Conservation (phyloP, 371 early-diverging fungal species). For the Capniomyces stellatus region DNA sequence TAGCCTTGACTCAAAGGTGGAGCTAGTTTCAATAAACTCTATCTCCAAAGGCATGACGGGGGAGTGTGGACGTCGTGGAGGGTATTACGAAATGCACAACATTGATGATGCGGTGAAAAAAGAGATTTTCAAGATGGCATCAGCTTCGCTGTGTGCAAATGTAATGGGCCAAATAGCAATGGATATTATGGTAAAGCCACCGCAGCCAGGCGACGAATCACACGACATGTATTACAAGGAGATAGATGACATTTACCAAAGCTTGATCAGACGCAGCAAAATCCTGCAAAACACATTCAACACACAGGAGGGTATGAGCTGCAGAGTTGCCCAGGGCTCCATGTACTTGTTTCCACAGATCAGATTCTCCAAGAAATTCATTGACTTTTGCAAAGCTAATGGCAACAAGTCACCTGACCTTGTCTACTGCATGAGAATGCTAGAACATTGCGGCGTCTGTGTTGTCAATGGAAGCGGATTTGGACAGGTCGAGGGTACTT, state of each 20-base stretch:
- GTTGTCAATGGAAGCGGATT: slow-evolving; percentile 83
- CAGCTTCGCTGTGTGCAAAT: slow-evolving; percentile 79
- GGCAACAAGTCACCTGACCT: slow-evolving; percentile 56
- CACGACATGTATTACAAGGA: slow-evolving; percentile 57
- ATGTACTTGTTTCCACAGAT: slow-evolving; percentile 91
- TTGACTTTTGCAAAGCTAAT: slow-evolving; percentile 50
- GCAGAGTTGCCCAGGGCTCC: slow-evolving; percentile 79
- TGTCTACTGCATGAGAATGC: slow-evolving; percentile 71
- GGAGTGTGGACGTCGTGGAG: slow-evolving; percentile 94
- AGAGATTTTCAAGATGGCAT: slow-evolving; percentile 81
- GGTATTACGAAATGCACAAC: slow-evolving; percentile 83
- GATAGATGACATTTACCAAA: slow-evolving; percentile 53
- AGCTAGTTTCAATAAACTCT: slow-evolving; percentile 88
- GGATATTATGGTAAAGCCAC: slow-evolving; percentile 86
- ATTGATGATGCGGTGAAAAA: slow-evolving; percentile 56
- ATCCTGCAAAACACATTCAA: slow-evolving; percentile 66
- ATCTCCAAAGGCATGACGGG: slow-evolving; percentile 95
- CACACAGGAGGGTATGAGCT: slow-evolving; percentile 62
- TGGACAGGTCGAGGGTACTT: slow-evolving; percentile 72
- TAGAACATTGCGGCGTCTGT: slow-evolving; percentile 86
- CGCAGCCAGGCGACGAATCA: slow-evolving; percentile 54
- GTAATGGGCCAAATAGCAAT: slow-evolving; percentile 70
- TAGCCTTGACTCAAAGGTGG: slow-evolving; percentile 24
- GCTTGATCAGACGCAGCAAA: slow-evolving; percentile 57
- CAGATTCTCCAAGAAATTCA: slow-evolving; percentile 45